Conservation (phyloP, 2,329 filamentous ascomycete genomes). For the Penicillium decumbens region DNA sequence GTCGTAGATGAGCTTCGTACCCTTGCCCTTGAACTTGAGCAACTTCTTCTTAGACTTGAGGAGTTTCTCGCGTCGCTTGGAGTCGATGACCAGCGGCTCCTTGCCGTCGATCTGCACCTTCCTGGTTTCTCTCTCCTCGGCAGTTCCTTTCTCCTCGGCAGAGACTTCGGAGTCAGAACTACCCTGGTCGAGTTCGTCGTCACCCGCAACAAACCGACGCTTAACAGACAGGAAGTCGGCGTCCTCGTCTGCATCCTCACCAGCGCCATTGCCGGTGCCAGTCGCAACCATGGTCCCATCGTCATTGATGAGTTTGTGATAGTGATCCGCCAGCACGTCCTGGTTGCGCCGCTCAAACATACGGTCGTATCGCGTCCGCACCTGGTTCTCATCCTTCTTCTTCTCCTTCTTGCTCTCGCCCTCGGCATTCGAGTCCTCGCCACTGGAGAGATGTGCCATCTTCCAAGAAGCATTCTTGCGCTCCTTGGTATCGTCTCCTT, state of each 20-base stretch:
- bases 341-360: slow-evolving; percentile 98
- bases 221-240: slow-evolving; percentile 86
- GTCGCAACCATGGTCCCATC: slow-evolving; percentile 46
- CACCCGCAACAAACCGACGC: slow-evolving; percentile 70
- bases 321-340: slow-evolving; percentile 90
- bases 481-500: slow-evolving; percentile 80
- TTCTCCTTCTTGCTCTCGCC: slow-evolving; percentile 51
- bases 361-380: slow-evolving; percentile 90
- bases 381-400: slow-evolving; percentile 59
- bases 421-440: slow-evolving; percentile 49
- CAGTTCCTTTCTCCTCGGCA: slow-evolving; percentile 37
- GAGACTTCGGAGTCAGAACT: slow-evolving; percentile 44
- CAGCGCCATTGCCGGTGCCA: slow-evolving; percentile 30
- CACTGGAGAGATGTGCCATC: slow-evolving; percentile 56
- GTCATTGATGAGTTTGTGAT: slow-evolving; percentile 73
- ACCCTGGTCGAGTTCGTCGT: slow-evolving; percentile 47
- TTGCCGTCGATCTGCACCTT: slow-evolving; percentile 53
- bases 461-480: slow-evolving; percentile 79
- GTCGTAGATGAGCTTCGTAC: slow-evolving; percentile 82
- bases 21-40: slow-evolving; percentile 81
- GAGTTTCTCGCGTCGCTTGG: slow-evolving; percentile 92
- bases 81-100: slow-evolving; percentile 78
- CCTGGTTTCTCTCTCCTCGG: slow-evolving; percentile 37
- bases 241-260: slow-evolving; percentile 59
- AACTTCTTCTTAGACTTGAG: slow-evolving; percentile 92